Conservation (phyloP, 1,284 basidiomycete species). For the Paramarasmius palmivorus region DNA sequence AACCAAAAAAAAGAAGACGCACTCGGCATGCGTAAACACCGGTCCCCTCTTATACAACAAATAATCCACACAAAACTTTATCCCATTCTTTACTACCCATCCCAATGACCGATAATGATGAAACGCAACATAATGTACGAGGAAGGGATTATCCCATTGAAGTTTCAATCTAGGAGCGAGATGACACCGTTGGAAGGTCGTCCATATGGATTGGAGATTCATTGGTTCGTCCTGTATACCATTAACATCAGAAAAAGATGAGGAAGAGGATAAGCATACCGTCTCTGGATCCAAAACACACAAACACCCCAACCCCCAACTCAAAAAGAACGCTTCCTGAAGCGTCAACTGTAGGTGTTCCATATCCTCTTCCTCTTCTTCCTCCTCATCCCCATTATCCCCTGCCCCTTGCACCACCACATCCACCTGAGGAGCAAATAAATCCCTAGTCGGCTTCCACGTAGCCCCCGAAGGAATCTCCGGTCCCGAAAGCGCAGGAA, state of each 20-base stretch:
- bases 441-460: constrained; percentile 54
- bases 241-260: neutral
- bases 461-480: constrained; percentile 77
- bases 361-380: constrained; percentile 65
- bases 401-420: too few species aligned
- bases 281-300: constrained; percentile 67
- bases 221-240: constrained; percentile 51
- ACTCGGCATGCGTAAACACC: constrained; percentile 98
- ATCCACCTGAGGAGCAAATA: too few species aligned
- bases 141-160: constrained; percentile 87
- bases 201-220: constrained; percentile 59
- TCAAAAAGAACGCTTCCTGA: constrained; percentile 91
- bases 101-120: constrained; percentile 97
- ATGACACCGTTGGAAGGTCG: constrained; percentile 52
- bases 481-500: constrained; percentile 53
- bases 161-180: constrained; percentile 32
- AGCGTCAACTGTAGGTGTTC: constrained; percentile 94
- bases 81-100: constrained; percentile 96
- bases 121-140: constrained; percentile 89
- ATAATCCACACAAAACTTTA: constrained; percentile 98
- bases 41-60: constrained; percentile 94
- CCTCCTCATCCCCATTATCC: too few species aligned
- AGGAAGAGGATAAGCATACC: constrained; percentile 41
- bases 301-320: constrained; percentile 84
- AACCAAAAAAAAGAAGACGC: constrained; percentile 32